Base-by-base conservation (phyloP, 108 stramenopile genomes). In the Skeletonema menzelii region DNA sequence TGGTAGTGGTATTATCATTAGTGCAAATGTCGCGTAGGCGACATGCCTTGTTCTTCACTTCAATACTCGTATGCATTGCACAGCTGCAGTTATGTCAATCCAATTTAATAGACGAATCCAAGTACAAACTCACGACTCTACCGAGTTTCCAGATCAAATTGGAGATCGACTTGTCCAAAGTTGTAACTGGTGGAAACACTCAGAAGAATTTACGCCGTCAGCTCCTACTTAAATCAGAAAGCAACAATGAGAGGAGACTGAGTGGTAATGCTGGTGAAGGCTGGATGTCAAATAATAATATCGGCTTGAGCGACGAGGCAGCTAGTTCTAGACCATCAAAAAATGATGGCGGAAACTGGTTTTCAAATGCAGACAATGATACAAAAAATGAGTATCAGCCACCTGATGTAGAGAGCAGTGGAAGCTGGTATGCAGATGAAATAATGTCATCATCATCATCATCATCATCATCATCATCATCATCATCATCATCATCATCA, bases 41-140 rank as follows among this genome's bases (percentile, higher is more conserved):
- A 42, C 40, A 15, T n/a, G 15, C 40, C 3, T 5, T 42, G 40
- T 2, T n/a, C 40, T 42, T 42, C 40, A 15, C 37, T 11, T 11
- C 40, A n/a, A n/a, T n/a, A 42, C 40, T 42, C 14, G 15, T 42
- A 3, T n/a, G 19, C 20, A 5, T 49, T 1, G 49, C 49, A 0
- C 22, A 53, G 22, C 19, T 53, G 19, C 22, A 53, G 40, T 15
- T 42, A 7, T 53, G 49, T 53, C 8, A 11, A 53, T 20, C 49
- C 1, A 53, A 20, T 22, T 2, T 10, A 22, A n/a, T 22, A 7
- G 20, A 53, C 7, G 49, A 53, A 53, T 24, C 62, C 62, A 63
- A 63, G 22, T 75, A 75, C 46, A 75, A 75, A 59, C 65, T 75
- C 59, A 58, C 49, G 44, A 55, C 65, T 59, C 59, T 75, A 65